phyloP scores from a whole-genome alignment of 108 stramenopile genomes.

The Nitzschia palea region DNA sequence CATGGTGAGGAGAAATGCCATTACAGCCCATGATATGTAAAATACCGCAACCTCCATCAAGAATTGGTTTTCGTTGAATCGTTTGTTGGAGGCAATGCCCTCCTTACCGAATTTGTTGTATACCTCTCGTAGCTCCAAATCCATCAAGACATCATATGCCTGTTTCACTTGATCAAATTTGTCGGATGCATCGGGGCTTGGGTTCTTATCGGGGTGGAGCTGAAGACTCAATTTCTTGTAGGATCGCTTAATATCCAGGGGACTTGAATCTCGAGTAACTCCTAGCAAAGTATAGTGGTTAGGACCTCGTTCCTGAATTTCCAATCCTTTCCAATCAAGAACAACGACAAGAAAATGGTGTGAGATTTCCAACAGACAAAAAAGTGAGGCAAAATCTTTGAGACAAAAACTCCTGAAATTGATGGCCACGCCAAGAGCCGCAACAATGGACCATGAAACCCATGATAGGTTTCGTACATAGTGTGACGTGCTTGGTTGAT shows the following conservation, averaged over 20 bases:
- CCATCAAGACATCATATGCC: slow-evolving; percentile 95
- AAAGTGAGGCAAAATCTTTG: not conserved
- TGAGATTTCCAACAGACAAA: not conserved
- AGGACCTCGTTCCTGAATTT: slow-evolving; percentile 85
- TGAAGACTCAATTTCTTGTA: slow-evolving; percentile 92
- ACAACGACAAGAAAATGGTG: not conserved
- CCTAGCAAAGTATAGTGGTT: slow-evolving; percentile 88
- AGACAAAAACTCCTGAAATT: no score
- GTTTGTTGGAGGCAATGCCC: slow-evolving; percentile 83
- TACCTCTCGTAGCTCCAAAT: slow-evolving; percentile 91
- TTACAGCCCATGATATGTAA: slow-evolving; percentile 94
- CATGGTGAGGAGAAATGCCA: slow-evolving; percentile 93
- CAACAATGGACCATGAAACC: no score
- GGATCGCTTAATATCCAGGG: slow-evolving; percentile 94
- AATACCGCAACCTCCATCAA: slow-evolving; percentile 89
- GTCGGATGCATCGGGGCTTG: slow-evolving; percentile 85
- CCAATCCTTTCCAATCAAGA: slow-evolving; percentile 59
- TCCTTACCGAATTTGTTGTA: slow-evolving; percentile 98
- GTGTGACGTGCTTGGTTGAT: no score
- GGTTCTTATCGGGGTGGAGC: slow-evolving; percentile 98
- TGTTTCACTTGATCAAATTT: slow-evolving; percentile 90
- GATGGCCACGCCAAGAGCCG: no score
- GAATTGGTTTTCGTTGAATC: slow-evolving; percentile 83
- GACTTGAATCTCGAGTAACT: slow-evolving; percentile 80
- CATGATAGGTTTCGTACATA: no score